Evolutionary conservation across 2,329 filamentous ascomycete species (phyloP).

Genomic region (Periconia sp.): DNA sequence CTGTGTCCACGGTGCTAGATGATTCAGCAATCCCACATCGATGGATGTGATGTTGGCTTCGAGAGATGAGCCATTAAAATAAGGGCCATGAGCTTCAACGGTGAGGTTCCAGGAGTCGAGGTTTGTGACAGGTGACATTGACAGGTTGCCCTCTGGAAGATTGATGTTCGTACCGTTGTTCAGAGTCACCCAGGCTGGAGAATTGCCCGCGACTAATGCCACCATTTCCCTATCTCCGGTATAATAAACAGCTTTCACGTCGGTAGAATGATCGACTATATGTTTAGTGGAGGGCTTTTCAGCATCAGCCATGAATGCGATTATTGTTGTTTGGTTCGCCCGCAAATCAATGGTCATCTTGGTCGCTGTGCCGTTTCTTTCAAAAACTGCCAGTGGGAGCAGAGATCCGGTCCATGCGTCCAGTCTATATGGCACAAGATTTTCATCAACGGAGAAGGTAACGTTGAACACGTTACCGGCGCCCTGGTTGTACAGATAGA

Average conservation of each 20-base stretch:
- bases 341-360: neutral
- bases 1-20: too few relatives aligned
- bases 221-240: neutral
- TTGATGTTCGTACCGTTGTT: neutral
- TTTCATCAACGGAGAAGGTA: neutral
- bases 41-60: slow-evolving; percentile 13
- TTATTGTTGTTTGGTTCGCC: neutral
- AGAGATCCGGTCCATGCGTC: neutral
- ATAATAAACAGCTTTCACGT: too few relatives aligned
- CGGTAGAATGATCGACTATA: too few relatives aligned
- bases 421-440: neutral
- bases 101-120: neutral
- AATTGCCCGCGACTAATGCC: neutral
- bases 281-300: too few relatives aligned
- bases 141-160: neutral
- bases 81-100: neutral
- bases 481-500: neutral
- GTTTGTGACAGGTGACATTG: neutral
- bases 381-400: neutral
- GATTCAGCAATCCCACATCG: too few relatives aligned
- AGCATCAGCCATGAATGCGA: neutral
- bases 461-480: neutral
- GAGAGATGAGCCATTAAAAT: neutral
- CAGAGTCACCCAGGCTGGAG: neutral
- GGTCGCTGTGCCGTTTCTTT: neutral